A percentile compares a stretch with the other conserved stretches of the same genome.
These are phyloP conservation scores for Penicillium goetzii DNA, from an alignment of 495 filamentous ascomycete species.

Conservation along the genomic window DNA sequence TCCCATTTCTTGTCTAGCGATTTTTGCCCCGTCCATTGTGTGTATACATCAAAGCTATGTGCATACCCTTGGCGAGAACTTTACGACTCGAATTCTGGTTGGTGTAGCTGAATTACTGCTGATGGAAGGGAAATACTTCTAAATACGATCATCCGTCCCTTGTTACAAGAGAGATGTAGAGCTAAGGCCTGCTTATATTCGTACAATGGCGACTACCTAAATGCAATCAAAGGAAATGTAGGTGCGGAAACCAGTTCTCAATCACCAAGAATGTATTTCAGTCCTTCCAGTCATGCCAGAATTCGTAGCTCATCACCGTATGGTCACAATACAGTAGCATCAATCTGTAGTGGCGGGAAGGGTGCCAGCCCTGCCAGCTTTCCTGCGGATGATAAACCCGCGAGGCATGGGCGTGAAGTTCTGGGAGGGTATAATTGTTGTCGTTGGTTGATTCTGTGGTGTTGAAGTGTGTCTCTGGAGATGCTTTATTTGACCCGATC, in stretches of 20 bases:
- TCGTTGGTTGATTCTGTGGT: neutral
- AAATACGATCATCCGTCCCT: neutral
- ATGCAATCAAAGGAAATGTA: neutral
- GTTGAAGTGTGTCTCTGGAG: neutral
- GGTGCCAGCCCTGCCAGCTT: constrained; percentile 44
- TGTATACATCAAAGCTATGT: neutral
- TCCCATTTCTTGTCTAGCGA: neutral
- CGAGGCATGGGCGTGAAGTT: constrained; percentile 47
- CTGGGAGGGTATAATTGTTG: constrained; percentile 35
- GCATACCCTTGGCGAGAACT: neutral
- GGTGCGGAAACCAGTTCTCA: neutral
- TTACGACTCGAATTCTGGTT: neutral
- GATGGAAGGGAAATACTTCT: no score
- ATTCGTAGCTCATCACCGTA: constrained; percentile 79
- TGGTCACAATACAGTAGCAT: constrained; percentile 78
- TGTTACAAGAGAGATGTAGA: neutral
- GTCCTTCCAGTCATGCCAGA: constrained; percentile 54
- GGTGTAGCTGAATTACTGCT: neutral
- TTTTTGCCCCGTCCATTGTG: neutral
- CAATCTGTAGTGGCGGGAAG: constrained; percentile 64
- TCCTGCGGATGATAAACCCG: constrained; percentile 43
- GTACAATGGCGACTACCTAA: neutral
- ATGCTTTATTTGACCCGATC: neutral
- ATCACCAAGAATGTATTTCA: constrained; percentile 7
- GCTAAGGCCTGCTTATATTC: neutral